Conservation (phyloP, 1,284 basidiomycete genomes). For the Malassezia dermatis region DNA sequence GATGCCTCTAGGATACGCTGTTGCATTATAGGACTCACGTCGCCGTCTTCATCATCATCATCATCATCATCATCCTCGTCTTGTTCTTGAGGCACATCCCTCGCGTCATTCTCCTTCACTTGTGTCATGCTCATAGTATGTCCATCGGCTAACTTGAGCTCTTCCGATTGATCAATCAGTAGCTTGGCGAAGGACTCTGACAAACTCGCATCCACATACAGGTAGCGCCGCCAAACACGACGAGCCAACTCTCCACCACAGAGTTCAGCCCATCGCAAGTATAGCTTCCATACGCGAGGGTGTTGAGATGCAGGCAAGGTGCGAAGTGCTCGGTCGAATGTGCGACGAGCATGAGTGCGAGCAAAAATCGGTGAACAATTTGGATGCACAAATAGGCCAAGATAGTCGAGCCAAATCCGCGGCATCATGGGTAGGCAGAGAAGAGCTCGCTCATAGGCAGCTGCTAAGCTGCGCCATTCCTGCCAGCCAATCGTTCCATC, state of each 20-base stretch:
- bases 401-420: slow-evolving; percentile 83
- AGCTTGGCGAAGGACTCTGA: slow-evolving; percentile 41
- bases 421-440: slow-evolving; percentile 92
- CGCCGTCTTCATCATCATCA: neutral
- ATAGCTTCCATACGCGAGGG: slow-evolving; percentile 81
- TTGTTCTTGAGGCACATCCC: slow-evolving; percentile 21
- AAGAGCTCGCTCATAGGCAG: slow-evolving; percentile 79
- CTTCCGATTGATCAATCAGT: slow-evolving; percentile 27
- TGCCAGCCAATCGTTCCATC: slow-evolving; percentile 81
- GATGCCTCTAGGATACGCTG: slow-evolving; percentile 79
- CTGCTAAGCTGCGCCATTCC: slow-evolving; percentile 83
- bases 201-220: slow-evolving; percentile 53
- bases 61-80: slow-evolving; percentile 12
- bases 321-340: slow-evolving; percentile 86
- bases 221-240: slow-evolving; percentile 78
- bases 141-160: slow-evolving; percentile 21
- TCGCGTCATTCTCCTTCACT: slow-evolving; percentile 15
- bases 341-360: slow-evolving; percentile 78
- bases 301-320: slow-evolving; percentile 91
- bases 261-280: slow-evolving; percentile 83
- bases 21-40: neutral
- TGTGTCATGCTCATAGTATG: slow-evolving; percentile 18
- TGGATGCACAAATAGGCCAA: slow-evolving; percentile 80
- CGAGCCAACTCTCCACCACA: slow-evolving; percentile 75
- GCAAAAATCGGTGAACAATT: slow-evolving; percentile 73